Conservation (phyloP, 208 protist genomes). For the Trypanosoma melophagium region DNA sequence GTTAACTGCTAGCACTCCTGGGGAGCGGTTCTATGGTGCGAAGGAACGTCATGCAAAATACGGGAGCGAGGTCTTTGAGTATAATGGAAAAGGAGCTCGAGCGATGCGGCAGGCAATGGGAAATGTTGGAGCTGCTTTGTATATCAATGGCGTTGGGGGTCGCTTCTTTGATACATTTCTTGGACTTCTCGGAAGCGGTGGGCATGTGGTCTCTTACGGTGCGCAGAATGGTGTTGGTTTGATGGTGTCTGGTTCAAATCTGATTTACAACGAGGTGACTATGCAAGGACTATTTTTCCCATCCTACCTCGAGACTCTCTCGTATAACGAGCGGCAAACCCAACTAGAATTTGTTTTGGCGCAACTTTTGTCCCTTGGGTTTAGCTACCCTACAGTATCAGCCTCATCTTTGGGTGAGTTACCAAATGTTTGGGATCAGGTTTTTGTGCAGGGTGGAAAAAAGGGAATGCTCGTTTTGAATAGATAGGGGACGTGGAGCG, state of each 20-base stretch:
- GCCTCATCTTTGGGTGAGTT: conserved; percentile 58
- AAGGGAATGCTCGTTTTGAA: conserved; percentile 59
- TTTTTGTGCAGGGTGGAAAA: conserved; percentile 66
- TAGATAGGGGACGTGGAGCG: conserved; percentile 16
- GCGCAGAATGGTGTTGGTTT: conserved; percentile 75
- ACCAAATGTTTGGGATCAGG: conserved; percentile 66
- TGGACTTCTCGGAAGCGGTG: conserved; percentile 46
- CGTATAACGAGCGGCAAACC: conserved; percentile 58
- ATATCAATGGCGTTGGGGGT: conserved; percentile 77
- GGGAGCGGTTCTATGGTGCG: conserved; percentile 55
- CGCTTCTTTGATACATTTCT: conserved; percentile 65
- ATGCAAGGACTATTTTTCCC: conserved; percentile 71
- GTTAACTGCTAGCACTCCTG: conserved; percentile 61
- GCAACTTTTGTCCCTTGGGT: conserved; percentile 30
- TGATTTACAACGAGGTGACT: conserved; percentile 80
- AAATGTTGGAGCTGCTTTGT: conserved; percentile 42
- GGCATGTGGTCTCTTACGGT: conserved; percentile 74
- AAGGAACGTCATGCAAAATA: conserved; percentile 60
- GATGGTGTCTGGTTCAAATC: conserved; percentile 54
- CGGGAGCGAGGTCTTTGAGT: conserved; percentile 58
- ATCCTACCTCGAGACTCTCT: conserved; percentile 38
- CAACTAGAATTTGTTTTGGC: conserved; percentile 66
- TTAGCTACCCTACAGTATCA: conserved; percentile 51
- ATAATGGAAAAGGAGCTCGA: conserved; percentile 54
- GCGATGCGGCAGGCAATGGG: conserved; percentile 46